phyloP scores from a whole-genome alignment of 208 protist species.

The Trypanosoma mega region DNA sequence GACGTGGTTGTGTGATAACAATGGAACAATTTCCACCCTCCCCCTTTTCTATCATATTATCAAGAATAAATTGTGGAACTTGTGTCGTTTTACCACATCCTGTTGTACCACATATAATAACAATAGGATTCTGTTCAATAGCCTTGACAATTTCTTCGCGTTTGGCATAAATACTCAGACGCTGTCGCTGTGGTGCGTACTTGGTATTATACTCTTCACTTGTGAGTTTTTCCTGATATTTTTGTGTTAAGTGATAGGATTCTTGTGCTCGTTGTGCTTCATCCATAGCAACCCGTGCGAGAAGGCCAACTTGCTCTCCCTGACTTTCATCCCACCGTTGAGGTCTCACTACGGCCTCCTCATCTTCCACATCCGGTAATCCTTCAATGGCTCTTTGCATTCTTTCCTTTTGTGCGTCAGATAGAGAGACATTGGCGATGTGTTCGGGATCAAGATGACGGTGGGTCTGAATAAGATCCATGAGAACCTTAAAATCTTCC shows the following conservation, averaged over 20 bases:
- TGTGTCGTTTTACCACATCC: constrained; percentile 98
- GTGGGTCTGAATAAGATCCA: constrained; percentile 33
- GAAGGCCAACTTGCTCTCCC: constrained; percentile 16
- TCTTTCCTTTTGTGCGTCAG: constrained; percentile 23
- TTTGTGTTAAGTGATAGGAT: constrained; percentile 47
- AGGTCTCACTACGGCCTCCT: constrained; percentile 16
- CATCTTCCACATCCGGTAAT: constrained; percentile 24
- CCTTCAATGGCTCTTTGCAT: constrained; percentile 27
- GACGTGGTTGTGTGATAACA: constrained; percentile 97
- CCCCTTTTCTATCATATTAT: constrained; percentile 62
- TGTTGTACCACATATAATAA: constrained; percentile 95
- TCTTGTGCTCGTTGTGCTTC: constrained; percentile 28
- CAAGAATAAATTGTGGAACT: constrained; percentile 95
- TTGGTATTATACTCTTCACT: constrained; percentile 57
- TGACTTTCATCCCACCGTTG: constrained; percentile 8
- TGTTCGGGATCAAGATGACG: constrained; percentile 34
- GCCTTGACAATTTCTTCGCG: constrained; percentile 71
- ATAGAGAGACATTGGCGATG: constrained; percentile 39
- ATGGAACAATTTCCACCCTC: constrained; percentile 68
- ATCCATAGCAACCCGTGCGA: constrained; percentile 27
- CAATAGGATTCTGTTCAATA: constrained; percentile 69
- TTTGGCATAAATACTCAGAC: constrained; percentile 68
- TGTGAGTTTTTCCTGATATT: constrained; percentile 42
- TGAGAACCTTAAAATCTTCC: constrained; percentile 30
- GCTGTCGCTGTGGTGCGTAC: constrained; percentile 59